These are phyloP conservation scores for Brettanomyces nanus DNA, from an alignment of 805 yeast species.

Conservation along the genomic window DNA sequence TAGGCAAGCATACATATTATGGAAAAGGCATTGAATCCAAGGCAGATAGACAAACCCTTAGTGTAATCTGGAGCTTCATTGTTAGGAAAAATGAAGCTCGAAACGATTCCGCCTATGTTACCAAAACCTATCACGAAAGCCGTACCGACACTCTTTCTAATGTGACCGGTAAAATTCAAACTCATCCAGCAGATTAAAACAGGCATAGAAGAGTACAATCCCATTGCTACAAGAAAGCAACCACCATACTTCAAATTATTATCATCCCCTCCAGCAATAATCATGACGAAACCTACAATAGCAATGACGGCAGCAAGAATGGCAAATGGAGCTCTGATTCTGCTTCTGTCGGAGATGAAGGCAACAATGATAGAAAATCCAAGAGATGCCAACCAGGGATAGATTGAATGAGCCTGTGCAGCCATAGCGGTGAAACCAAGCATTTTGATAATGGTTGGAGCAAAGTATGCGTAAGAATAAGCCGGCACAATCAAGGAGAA, in stretches of 20 bases:
- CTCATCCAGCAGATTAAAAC: constrained; percentile 56
- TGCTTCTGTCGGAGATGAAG: constrained; percentile 45
- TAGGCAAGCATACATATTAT: constrained; percentile 28
- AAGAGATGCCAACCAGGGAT: constrained; percentile 78
- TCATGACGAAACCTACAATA: constrained; percentile 47
- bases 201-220: constrained; percentile 60
- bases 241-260: constrained; percentile 48
- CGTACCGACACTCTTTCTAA: constrained; percentile 40
- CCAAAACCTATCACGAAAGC: constrained; percentile 59
- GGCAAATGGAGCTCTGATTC: constrained; percentile 38
- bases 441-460: constrained; percentile 54
- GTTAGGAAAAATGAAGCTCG: constrained; percentile 47
- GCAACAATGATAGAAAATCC: constrained; percentile 60
- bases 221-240: constrained; percentile 49
- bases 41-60: constrained; percentile 40
- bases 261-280: constrained; percentile 29
- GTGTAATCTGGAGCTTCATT: constrained; percentile 50
- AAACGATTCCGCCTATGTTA: constrained; percentile 61
- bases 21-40: constrained; percentile 40
- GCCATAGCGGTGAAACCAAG: constrained; percentile 61
- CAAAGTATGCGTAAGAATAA: constrained; percentile 68
- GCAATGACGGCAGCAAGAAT: constrained; percentile 28
- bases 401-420: constrained; percentile 76
- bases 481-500: constrained; percentile 65
- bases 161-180: constrained; percentile 54